These are phyloP conservation scores for Sanghuangporus sanghuang DNA, from an alignment of 1,284 basidiomycete species.

Conservation along the genomic window DNA sequence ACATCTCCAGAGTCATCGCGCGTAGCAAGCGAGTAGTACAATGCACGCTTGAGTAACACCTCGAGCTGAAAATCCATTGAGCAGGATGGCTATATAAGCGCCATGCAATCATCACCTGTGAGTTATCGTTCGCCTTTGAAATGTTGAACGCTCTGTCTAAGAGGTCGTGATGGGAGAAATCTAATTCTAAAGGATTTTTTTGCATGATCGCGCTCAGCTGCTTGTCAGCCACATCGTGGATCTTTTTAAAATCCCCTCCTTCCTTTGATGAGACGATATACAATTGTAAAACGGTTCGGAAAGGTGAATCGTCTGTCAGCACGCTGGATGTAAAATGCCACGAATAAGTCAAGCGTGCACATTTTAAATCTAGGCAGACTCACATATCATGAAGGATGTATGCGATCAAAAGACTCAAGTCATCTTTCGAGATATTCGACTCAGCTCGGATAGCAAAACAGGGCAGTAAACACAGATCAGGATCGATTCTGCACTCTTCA, in stretches of 20 bases:
- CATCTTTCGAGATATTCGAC: slow-evolving; percentile 33
- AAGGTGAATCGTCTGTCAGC: slow-evolving; percentile 36
- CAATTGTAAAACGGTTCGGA: slow-evolving; percentile 42
- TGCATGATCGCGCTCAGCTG: slow-evolving; percentile 42
- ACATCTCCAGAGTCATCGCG: slow-evolving; percentile 3
- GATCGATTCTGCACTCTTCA: background rate
- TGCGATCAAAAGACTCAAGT: slow-evolving; percentile 50
- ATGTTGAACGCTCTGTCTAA: background rate
- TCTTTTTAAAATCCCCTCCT: slow-evolving; percentile 48
- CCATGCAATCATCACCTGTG: background rate
- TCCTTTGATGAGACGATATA: slow-evolving; percentile 48
- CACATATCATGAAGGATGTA: slow-evolving; percentile 63
- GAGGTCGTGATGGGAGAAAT: slow-evolving; percentile 22
- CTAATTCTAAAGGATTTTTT: slow-evolving; percentile 23
- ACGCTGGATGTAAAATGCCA: slow-evolving; percentile 32
- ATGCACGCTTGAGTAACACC: slow-evolving; percentile 5
- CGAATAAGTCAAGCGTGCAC: no score
- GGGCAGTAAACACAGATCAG: slow-evolving; percentile 4
- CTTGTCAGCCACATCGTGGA: slow-evolving; percentile 40
- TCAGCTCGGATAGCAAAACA: slow-evolving; percentile 31
- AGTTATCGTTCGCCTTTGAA: background rate
- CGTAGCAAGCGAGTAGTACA: slow-evolving; percentile 14
- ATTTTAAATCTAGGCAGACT: slow-evolving; percentile 26
- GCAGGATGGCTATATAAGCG: background rate
- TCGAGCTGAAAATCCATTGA: slow-evolving; percentile 6